A percentile compares a stretch with the other conserved stretches of the same genome.
phyloP scores from a whole-genome alignment of 805 yeast genomes.

The Sugiyamaella qingdaonensis region DNA sequence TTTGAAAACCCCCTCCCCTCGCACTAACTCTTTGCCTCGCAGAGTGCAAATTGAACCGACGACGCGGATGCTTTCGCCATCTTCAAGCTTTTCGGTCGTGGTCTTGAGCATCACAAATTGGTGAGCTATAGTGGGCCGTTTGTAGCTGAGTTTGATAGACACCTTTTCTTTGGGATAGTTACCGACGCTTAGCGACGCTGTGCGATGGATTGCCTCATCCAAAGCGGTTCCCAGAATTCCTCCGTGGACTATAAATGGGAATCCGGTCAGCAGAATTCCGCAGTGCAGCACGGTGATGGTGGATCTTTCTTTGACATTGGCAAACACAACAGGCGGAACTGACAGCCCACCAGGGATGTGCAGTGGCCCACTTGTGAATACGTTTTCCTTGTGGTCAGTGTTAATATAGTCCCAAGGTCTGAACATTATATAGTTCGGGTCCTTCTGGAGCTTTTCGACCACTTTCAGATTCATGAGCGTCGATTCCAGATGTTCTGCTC shows the following conservation, averaged over 20 bases:
- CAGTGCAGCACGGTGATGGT: constrained; percentile 66
- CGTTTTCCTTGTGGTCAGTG: not conserved
- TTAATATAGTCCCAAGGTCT: constrained; percentile 10
- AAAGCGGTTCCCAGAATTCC: constrained; percentile 78
- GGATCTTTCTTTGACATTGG: constrained; percentile 51
- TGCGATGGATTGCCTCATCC: constrained; percentile 57
- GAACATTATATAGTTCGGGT: constrained; percentile 1
- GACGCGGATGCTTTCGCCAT: constrained; percentile 7
- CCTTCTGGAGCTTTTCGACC: constrained; percentile 1
- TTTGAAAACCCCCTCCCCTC: constrained; percentile 16
- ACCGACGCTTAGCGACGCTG: constrained; percentile 18
- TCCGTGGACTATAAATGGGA: constrained; percentile 84
- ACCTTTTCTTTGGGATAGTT: constrained; percentile 14
- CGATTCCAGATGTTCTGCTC: constrained; percentile 5
- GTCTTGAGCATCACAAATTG: constrained; percentile 68
- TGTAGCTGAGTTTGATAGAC: constrained; percentile 45
- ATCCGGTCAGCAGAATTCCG: constrained; percentile 78
- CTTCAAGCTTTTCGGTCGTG: constrained; percentile 29
- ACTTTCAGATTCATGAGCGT: constrained; percentile 1
- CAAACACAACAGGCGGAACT: constrained; percentile 65
- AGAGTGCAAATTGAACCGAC: constrained; percentile 49
- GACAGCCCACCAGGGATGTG: constrained; percentile 76
- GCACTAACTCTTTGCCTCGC: constrained; percentile 51
- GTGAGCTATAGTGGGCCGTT: constrained; percentile 71
- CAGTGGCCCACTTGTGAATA: constrained; percentile 49